phyloP scores from a whole-genome alignment of 169 alveolate genomes.

The Cryptosporidium ubiquitum region DNA sequence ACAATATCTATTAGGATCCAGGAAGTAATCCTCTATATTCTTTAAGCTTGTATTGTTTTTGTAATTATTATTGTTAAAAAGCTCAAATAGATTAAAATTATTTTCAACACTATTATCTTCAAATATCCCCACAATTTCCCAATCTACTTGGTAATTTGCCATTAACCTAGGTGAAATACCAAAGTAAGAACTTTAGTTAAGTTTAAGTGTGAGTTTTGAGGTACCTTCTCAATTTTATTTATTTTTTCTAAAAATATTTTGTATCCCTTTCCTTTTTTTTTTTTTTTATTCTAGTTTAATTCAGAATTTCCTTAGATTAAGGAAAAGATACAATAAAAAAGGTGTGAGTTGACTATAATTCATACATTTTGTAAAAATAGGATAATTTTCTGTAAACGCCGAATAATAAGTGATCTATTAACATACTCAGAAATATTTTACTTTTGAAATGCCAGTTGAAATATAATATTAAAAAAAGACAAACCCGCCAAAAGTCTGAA shows the following conservation, averaged over 20 bases:
- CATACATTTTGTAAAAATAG: background rate
- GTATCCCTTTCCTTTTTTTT: no score
- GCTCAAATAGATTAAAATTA: no score
- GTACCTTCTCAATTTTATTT: background rate
- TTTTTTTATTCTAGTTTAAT: no score
- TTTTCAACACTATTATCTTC: background rate
- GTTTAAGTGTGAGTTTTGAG: background rate
- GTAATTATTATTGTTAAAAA: background rate
- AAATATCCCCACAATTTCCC: constrained; percentile 32
- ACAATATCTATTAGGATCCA: background rate
- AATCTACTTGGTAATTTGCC: background rate
- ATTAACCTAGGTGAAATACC: background rate
- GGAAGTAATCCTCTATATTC: background rate
- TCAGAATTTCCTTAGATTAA: background rate
- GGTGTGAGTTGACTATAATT: background rate
- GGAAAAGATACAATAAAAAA: background rate
- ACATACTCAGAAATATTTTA: background rate
- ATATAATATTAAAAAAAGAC: background rate
- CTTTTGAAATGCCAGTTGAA: background rate
- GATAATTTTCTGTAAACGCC: background rate
- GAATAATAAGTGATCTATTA: background rate
- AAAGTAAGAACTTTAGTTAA: background rate
- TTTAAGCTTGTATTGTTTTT: background rate
- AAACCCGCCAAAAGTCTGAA: constrained; percentile 17
- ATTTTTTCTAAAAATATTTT: no score